Base-by-base conservation (phyloP, 1,284 basidiomycete genomes). In the Rhodotorula sp. region DNA sequence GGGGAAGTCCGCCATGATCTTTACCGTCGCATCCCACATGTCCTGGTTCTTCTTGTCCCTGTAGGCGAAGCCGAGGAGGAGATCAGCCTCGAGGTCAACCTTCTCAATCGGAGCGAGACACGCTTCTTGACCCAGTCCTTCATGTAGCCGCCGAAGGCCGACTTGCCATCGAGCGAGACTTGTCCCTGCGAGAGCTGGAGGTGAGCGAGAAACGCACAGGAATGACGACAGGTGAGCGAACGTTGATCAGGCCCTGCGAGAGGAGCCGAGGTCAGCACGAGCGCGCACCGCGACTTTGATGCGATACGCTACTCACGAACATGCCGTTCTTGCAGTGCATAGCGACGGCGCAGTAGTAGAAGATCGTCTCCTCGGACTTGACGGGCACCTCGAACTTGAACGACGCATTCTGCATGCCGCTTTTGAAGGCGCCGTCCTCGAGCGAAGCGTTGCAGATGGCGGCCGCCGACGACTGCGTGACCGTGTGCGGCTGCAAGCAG, bases 281-380 rank as follows among this genome's bases (percentile, higher is more conserved):
- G 34, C 5, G 34, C 34, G 34, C 34, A 34, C 5, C 34, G 34
- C 34, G 34, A 34, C 34, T 34, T 34, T 5, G 34, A 34, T 34
- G 34, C 34, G 34, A 5, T 34, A 7, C 3, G 19, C n/a, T 4
- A 44, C 49, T 25, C 44, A 62, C 61, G 19, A 64, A 67, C 68
- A 75, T 75, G 10, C 70, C 72, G 64, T 74, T 76, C 52, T 59
- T 48, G 61, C 74, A 76, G 64, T 76, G 74, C 7, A 44, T 53
- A 13, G 63, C 52, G 2, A 76, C 74, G n/a, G 44, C 59, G 59
- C 67, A 68, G 64, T 66, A 74, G 57, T 71, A 70, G 46, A 61
- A 69, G 25, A 61, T 62, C 5, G 74, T 62, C 65, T 45, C 42
- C 13, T 61, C 42, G 34, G 65, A 58, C 17, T 66, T 68, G 55